These are phyloP conservation scores for Pythium plurisporium DNA, from an alignment of 352 stramenopile genomes.

Conservation along the genomic window DNA sequence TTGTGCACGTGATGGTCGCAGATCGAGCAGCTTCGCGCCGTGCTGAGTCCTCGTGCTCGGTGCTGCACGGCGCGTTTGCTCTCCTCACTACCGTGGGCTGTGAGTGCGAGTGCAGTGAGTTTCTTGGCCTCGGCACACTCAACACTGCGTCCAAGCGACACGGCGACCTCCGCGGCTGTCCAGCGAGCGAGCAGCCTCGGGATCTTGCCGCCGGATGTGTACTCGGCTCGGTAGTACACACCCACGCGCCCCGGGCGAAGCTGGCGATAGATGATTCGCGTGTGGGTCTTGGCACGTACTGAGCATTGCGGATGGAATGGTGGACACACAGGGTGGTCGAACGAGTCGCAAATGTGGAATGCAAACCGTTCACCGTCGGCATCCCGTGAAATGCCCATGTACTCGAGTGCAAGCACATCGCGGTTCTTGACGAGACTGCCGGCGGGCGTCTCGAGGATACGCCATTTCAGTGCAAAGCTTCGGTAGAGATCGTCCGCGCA, in stretches of 20 bases:
- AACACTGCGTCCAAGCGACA: conserved; percentile 12
- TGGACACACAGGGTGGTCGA: conserved; percentile 25
- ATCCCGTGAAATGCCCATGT: conserved; percentile 35
- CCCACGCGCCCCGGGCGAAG: conserved; percentile 7
- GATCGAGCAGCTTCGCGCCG: conserved; percentile 9
- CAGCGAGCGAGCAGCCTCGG: conserved; percentile 2
- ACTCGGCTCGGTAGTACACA: conserved; percentile 20
- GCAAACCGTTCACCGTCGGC: conserved; percentile 34
- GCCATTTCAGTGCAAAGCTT: conserved; percentile 22
- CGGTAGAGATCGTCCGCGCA: conserved; percentile 21
- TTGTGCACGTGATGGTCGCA: conserved; percentile 18
- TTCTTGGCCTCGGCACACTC: conserved; percentile 25
- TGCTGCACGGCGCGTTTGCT: background rate
- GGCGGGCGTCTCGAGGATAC: conserved; percentile 10
- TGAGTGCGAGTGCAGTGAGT: conserved; percentile 20
- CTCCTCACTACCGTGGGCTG: background rate
- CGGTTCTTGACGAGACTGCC: conserved; percentile 24
- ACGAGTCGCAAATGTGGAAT: conserved; percentile 32
- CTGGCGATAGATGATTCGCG: conserved; percentile 13
- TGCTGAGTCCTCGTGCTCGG: conserved; percentile 11
- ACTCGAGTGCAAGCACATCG: conserved; percentile 49
- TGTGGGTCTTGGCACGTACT: conserved; percentile 1
- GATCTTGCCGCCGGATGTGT: conserved; percentile 5
- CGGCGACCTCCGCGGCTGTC: conserved; percentile 15
- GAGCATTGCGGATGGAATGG: background rate